Conservation (phyloP, 2,329 filamentous ascomycete genomes). For the Dactylella cylindrospora region DNA sequence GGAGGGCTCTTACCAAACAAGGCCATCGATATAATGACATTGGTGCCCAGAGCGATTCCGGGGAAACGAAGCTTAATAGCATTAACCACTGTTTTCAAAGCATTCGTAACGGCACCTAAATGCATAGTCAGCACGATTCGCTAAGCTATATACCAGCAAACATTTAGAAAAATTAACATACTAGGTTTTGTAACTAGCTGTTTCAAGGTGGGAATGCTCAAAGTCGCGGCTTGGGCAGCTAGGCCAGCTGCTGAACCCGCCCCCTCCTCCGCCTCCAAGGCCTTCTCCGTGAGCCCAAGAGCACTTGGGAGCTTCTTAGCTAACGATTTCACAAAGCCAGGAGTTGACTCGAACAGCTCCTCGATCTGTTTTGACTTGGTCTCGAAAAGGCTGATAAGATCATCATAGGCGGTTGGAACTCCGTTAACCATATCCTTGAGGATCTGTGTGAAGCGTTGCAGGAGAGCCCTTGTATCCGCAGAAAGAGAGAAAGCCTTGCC, state of each 20-base stretch:
- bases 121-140: background rate
- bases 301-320: slow-evolving; percentile 47
- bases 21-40: slow-evolving; percentile 84
- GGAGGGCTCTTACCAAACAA: slow-evolving; percentile 69
- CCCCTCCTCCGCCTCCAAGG: slow-evolving; percentile 48
- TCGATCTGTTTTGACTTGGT: slow-evolving; percentile 59
- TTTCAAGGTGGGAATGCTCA: slow-evolving; percentile 66
- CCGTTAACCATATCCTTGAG: slow-evolving; percentile 91
- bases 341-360: slow-evolving; percentile 47
- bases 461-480: slow-evolving; percentile 77
- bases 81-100: slow-evolving; percentile 87
- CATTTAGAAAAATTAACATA: slow-evolving; percentile 59
- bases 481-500: slow-evolving; percentile 79
- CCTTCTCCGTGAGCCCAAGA: slow-evolving; percentile 43
- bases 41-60: slow-evolving; percentile 78
- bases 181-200: slow-evolving; percentile 82
- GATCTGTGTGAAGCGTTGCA: slow-evolving; percentile 81
- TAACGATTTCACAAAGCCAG: slow-evolving; percentile 46
- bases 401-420: slow-evolving; percentile 87
- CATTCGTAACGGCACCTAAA: slow-evolving; percentile 59
- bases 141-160: slow-evolving; percentile 4
- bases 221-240: slow-evolving; percentile 35
- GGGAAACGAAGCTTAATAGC: slow-evolving; percentile 86
- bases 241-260: slow-evolving; percentile 58
- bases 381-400: slow-evolving; percentile 71